Base-by-base conservation (phyloP, 352 stramenopile genomes). In the Hyaloperonospora brassicae region DNA sequence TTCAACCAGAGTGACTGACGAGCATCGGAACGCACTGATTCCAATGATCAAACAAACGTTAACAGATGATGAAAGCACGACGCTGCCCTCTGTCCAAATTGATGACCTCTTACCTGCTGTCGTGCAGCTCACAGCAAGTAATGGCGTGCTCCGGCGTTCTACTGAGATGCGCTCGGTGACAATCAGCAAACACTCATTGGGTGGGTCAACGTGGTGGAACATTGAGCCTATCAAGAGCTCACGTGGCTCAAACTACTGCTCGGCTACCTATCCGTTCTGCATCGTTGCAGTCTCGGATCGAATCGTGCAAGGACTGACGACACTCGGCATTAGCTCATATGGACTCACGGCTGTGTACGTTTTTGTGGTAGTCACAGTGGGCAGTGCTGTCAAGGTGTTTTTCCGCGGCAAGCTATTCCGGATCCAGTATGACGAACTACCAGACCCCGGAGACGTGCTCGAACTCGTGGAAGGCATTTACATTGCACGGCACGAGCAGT, bases 401-500 rank as follows among this genome's bases (percentile, higher is more conserved):
- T 89, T 95, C 63, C 84, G 84, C 9, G 83, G 83, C 7, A 78
- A 72, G n/a, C 49, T 91, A 30, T 83, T 78, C 59, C 60, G 88
- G 57, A 86, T 95, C 49, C 78, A 92, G 56, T 93, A 93, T 61
- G 56, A 68, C 12, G 84, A 95, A 47, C 62, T 95, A 9, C 84
- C 84, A 0, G 84, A 93, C 41, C 83, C 84, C 0, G 74, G 87
- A 13, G 82, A 93, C 46, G 76, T 95, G 38, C 59, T 95, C 34
- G 84, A 95, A 63, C 74, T 95, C 31, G 76, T 93, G 8, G 82
- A 95, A 58, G 84, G 84, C 21, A 89, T 95, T 50, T 95, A 95
- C 66, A 93, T 95, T 39, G 84, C 83, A 34, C 70, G 84, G 23
- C 62, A 79, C 8, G 82, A 93, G 57, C 71, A 84, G 7, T 95